phyloP scores from a whole-genome alignment of 2,329 filamentous ascomycete species.

The Thelonectria discophora region DNA sequence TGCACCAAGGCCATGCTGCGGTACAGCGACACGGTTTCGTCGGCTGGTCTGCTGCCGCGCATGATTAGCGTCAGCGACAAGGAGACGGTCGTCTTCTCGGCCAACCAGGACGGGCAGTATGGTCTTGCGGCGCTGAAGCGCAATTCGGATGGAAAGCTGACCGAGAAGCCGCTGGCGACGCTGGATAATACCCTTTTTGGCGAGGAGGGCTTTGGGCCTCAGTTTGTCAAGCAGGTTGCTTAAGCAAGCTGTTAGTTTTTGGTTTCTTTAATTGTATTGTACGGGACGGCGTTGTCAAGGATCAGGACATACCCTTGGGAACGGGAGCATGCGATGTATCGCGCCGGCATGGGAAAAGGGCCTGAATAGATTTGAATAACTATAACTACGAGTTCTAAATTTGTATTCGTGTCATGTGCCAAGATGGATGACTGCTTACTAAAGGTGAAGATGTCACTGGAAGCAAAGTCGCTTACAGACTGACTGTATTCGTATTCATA shows the following conservation, averaged over 20 bases:
- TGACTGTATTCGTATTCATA: neutral
- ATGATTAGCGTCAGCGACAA: constrained; percentile 55
- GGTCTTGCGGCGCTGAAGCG: constrained; percentile 53
- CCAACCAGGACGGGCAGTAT: constrained; percentile 54
- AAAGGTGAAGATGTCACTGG: too few species aligned
- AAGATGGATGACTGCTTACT: too few species aligned
- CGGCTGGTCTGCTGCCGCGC: constrained; percentile 53
- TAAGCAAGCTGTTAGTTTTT: neutral
- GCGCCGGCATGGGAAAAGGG: neutral
- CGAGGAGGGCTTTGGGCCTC: constrained; percentile 41
- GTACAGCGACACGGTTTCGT: constrained; percentile 47
- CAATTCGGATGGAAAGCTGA: constrained; percentile 43
- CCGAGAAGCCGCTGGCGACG: constrained; percentile 40
- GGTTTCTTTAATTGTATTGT: neutral
- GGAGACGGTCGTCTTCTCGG: constrained; percentile 54
- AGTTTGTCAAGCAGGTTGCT: constrained; percentile 46
- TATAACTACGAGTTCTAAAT: neutral
- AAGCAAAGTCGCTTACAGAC: too few species aligned
- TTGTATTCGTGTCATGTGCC: neutral
- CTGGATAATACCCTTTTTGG: constrained; percentile 43
- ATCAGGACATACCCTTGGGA: constrained; percentile 6
- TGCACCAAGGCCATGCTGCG: constrained; percentile 43
- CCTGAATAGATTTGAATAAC: neutral
- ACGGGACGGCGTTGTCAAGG: constrained; percentile 4
- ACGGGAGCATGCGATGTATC: neutral